These are phyloP conservation scores for Lasiodiplodia sp. DNA, from an alignment of 2,329 filamentous ascomycete species.

Conservation along the genomic window DNA sequence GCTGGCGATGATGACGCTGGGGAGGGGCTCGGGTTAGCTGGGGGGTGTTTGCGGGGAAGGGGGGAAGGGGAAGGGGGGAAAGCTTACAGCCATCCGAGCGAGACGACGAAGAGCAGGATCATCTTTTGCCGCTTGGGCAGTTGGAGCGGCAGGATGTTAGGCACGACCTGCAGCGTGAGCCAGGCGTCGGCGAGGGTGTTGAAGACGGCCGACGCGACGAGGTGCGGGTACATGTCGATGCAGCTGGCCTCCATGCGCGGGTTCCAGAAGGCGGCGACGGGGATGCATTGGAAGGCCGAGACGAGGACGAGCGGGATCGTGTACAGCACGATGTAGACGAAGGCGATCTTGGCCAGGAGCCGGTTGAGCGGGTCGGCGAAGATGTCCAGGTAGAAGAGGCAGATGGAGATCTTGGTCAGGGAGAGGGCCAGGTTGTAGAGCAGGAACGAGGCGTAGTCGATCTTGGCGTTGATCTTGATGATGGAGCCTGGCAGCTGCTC, in stretches of 20 bases:
- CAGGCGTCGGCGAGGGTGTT: constrained; percentile 39
- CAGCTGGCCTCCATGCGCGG: constrained; percentile 36
- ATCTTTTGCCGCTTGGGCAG: constrained; percentile 40
- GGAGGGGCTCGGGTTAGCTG: constrained; percentile 33
- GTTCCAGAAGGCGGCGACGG: constrained; percentile 44
- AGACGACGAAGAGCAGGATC: constrained; percentile 44
- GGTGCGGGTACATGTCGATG: constrained; percentile 40
- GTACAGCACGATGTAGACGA: constrained; percentile 37
- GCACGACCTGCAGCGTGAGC: constrained; percentile 41
- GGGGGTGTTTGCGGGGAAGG: constrained; percentile 28
- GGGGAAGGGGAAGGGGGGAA: constrained; percentile 37
- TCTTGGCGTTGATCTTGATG: constrained; percentile 26
- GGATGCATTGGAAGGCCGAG: constrained; percentile 42
- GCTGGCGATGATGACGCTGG: constrained; percentile 51
- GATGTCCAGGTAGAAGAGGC: constrained; percentile 44
- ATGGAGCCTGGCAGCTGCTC: not conserved
- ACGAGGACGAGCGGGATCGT: constrained; percentile 34
- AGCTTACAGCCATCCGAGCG: constrained; percentile 43
- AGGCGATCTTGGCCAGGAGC: constrained; percentile 36
- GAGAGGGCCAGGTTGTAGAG: constrained; percentile 43
- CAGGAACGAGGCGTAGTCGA: constrained; percentile 36
- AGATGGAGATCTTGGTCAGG: constrained; percentile 39
- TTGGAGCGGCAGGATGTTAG: constrained; percentile 41
- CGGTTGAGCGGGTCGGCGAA: constrained; percentile 38
- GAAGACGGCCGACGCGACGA: constrained; percentile 33